phyloP scores from a whole-genome alignment of 495 filamentous ascomycete genomes.

The Daldinia grandis region DNA sequence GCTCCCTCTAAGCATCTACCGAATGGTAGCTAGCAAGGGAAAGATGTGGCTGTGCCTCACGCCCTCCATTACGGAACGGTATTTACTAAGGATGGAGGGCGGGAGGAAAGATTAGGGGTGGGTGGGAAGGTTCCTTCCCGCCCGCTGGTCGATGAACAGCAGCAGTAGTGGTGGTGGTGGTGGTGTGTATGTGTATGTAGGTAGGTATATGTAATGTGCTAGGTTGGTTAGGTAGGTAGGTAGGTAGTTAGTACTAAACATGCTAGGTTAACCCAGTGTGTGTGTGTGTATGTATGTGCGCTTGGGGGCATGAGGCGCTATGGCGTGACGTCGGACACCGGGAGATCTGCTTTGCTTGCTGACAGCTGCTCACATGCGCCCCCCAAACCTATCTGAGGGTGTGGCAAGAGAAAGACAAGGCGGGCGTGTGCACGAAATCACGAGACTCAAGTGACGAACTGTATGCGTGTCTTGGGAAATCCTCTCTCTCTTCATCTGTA shows the following conservation, averaged over 20 bases:
- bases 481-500: slow-evolving; percentile 21
- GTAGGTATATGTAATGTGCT: too few relatives aligned
- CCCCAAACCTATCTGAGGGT: slow-evolving; percentile 25
- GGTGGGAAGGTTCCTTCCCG: slow-evolving; percentile 37
- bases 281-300: slow-evolving; percentile 3
- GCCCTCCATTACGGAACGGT: slow-evolving; percentile 32
- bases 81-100: slow-evolving; percentile 32
- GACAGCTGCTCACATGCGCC: slow-evolving; percentile 42
- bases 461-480: slow-evolving; percentile 20
- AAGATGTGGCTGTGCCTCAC: slow-evolving; percentile 39
- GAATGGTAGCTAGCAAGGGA: slow-evolving; percentile 47
- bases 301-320: slow-evolving; percentile 31
- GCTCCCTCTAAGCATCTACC: slow-evolving; percentile 24
- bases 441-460: slow-evolving; percentile 39
- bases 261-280: slow-evolving; percentile 8
- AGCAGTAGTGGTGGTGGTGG: not conserved
- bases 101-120: slow-evolving; percentile 19
- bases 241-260: slow-evolving; percentile 17
- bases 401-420: slow-evolving; percentile 19
- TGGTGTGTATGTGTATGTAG: slow-evolving; percentile 11
- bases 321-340: slow-evolving; percentile 40
- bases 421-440: slow-evolving; percentile 31
- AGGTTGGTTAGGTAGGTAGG: too few relatives aligned
- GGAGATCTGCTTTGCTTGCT: slow-evolving; percentile 44
- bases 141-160: slow-evolving; percentile 18